Percentiles rank a stretch among this genome's conserved stretches.
Evolutionary conservation across 2,329 filamentous ascomycete genomes (phyloP).

Genomic region (Falciphora oryzae): DNA sequence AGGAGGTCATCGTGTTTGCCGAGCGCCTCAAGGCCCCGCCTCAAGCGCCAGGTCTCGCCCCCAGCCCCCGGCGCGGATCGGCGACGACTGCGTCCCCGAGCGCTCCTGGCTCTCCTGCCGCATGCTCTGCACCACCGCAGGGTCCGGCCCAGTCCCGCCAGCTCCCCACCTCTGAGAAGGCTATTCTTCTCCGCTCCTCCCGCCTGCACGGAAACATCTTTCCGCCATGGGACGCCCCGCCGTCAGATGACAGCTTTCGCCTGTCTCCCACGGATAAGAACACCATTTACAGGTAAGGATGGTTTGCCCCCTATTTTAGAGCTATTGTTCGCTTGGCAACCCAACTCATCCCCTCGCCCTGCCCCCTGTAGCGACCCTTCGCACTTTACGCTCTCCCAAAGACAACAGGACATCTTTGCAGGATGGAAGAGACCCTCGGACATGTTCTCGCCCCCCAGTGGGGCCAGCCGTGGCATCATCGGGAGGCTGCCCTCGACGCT

Average conservation of each 20-base stretch:
- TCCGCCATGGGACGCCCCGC: conserved; percentile 71
- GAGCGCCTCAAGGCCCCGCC: conserved; percentile 62
- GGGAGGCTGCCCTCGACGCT: conserved; percentile 14
- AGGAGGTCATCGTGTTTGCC: conserved; percentile 63
- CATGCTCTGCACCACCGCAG: conserved; percentile 18
- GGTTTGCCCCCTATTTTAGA: conserved; percentile 5
- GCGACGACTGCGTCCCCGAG: neutral
- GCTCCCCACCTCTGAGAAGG: conserved; percentile 65
- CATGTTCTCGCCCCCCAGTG: conserved; percentile 41
- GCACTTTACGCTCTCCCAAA: conserved; percentile 64
- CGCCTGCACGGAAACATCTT: conserved; percentile 79
- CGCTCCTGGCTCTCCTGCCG: neutral
- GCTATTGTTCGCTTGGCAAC: conserved; percentile 14
- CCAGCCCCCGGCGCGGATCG: neutral
- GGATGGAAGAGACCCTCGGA: conserved; percentile 77
- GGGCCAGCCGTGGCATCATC: conserved; percentile 6
- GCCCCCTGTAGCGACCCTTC: conserved; percentile 54
- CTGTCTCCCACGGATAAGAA: conserved; percentile 36
- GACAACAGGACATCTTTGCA: conserved; percentile 70
- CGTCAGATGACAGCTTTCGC: conserved; percentile 56
- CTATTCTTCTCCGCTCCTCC: conserved; percentile 70
- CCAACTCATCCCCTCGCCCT: conserved; percentile 18
- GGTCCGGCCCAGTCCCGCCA: conserved; percentile 43
- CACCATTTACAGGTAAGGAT: conserved; percentile 52
- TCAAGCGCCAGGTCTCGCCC: neutral